Base-by-base conservation (phyloP, 257 asterid species). In the Orobanche coerulescens region DNA sequence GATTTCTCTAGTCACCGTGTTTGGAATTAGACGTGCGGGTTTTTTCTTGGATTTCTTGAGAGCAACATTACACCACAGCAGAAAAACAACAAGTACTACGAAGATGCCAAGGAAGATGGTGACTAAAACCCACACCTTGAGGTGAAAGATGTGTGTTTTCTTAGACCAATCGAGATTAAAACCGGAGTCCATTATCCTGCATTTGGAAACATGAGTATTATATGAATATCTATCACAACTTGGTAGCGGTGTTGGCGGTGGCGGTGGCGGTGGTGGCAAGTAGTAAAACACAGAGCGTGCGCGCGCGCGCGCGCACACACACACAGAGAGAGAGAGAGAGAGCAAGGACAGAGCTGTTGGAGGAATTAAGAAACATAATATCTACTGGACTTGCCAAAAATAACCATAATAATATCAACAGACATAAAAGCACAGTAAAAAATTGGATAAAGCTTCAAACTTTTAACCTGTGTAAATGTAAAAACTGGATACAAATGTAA, bases 61-160 rank as follows among this genome's bases (percentile, higher is more conserved):
- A 0, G 76, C 68, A 49, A 61, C 48, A 62, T 80, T 82, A 68
- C 76, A 75, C 28, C 84, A 80, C 23, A 88, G 68, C 73, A 88
- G 46, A 73, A 78, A 55, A 52, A 88, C 77, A 49, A 78, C 71
- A 58, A 78, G 58, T 20, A 74, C 62, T 43, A 71, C 50, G 66
- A 81, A 82, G 52, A 82, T 56, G 61, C 87, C 88, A 18, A 84
- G 71, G 56, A 74, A 77, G 58, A 85, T 73, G 57, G 82, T 78
- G 44, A 85, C 72, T 33, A 85, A 24, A 49, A 81, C 80, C 94
- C 96, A 88, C 75, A 82, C 89, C 84, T 73, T 79, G 34, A 88
- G 90, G 67, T 85, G 79, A 68, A 83, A 70, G 58, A 85, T 76
- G 69, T 73, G 83, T 66, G 87, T 83, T 78, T 62, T 78, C 84